Evolutionary conservation across 441 rosid species (phyloP), one percentile per base, ranked within the genome.

Genomic region (Theobroma grandiflorum): DNA sequence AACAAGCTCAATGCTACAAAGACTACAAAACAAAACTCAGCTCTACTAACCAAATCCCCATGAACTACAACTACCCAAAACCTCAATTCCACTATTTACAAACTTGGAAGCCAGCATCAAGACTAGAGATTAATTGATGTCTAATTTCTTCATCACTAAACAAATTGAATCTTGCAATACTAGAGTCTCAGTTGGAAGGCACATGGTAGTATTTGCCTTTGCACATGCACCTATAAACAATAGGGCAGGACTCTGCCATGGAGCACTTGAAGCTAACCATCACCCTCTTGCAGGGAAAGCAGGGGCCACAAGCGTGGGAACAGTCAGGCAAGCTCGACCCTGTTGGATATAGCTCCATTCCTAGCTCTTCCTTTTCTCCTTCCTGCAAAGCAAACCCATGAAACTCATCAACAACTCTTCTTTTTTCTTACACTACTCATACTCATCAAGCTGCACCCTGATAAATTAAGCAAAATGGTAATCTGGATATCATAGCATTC

Each of bases 151-250:
- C 63, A 67, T 38, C 15, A 73, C 50, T 14, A n/a, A 58, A 16
- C n/a, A 3, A 16, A 73, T 37, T 43, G 26, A 37, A 8, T 35
- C 10, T 43, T 0, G 31, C 63, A 35, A 14, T 37, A 43, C 40
- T 58, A 26, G 31, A 26, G 12, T 37, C 50, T 83, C 77, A 91
- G 61, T 82, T 82, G 74, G 95, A 91, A 73, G 97, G 97, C 33
- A 93, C 97, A 81, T 86, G 98, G 88, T 90, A 92, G 87, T 84
- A 93, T 87, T 88, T 89, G 78, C 95, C 95, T 78, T 84, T 88
- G 79, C 93, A 90, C 85, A 83, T 84, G 87, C 95, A 91, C 76
- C 83, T 83, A 85, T 90, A 91, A n/a, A 89, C 87, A 49, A 91
- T 80, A 4, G 93, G 93, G 76, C 95, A 90, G 18, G 95, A 91